A percentile compares a stretch with the other conserved stretches of the same genome.
phyloP scores from a whole-genome alignment of 1,284 basidiomycete species.

The Rhodotorula sp. region DNA sequence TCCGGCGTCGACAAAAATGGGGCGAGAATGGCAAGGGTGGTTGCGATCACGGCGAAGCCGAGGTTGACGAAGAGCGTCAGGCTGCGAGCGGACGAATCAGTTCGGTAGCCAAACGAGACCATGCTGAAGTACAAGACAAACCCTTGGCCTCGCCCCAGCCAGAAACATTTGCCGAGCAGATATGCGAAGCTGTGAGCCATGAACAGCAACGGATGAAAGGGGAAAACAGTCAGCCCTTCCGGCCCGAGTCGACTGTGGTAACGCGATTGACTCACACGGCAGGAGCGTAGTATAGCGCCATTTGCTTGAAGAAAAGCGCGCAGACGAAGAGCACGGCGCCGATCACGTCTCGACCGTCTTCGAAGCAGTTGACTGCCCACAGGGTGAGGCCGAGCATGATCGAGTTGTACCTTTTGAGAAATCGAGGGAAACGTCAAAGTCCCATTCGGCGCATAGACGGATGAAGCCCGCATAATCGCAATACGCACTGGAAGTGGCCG shows the following conservation, averaged over 20 bases:
- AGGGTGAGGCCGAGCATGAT: conserved; percentile 81
- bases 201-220: too few species aligned
- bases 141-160: conserved; percentile 66
- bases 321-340: conserved; percentile 79
- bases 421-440: too few species aligned
- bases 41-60: conserved; percentile 53
- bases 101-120: background rate
- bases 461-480: background rate
- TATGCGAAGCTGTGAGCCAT: conserved; percentile 57
- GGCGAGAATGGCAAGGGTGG: conserved; percentile 68
- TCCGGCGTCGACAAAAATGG: conserved; percentile 65
- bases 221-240: too few species aligned
- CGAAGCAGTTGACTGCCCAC: conserved; percentile 67
- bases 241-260: too few species aligned
- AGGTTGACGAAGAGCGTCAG: conserved; percentile 66
- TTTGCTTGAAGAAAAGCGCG: conserved; percentile 88
- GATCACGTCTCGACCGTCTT: conserved; percentile 63
- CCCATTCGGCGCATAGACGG: background rate
- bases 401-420: conserved; percentile 64
- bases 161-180: conserved; percentile 75
- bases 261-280: conserved; percentile 55
- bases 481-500: conserved; percentile 80
- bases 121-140: conserved; percentile 49
- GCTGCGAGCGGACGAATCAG: conserved; percentile 50
- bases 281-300: conserved; percentile 91